Conservation (phyloP, 768 basidiomycete species). For the Suillus subaureus region DNA sequence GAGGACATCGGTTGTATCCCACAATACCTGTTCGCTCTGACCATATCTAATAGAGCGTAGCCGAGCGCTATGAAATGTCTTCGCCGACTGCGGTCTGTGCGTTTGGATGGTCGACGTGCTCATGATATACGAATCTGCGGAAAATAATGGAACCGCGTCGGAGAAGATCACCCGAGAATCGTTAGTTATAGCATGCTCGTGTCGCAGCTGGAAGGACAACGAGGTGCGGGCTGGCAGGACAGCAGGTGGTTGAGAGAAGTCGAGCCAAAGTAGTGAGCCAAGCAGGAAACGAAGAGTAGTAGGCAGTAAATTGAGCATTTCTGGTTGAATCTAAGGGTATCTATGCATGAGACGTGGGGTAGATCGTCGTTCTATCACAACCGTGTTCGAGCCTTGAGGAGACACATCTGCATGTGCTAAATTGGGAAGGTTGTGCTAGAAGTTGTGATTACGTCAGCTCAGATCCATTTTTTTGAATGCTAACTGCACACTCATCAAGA, state of each 20-base stretch:
- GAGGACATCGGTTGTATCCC: slow-evolving; percentile 65
- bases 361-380: neutral
- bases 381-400: neutral
- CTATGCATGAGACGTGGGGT: neutral
- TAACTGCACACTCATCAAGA: neutral
- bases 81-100: slow-evolving; percentile 48
- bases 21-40: slow-evolving; percentile 47
- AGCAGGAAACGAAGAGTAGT: slow-evolving; percentile 44
- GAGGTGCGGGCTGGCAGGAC: slow-evolving; percentile 33
- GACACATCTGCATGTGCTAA: neutral
- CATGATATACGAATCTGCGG: slow-evolving; percentile 40
- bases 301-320: slow-evolving; percentile 37
- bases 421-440: neutral
- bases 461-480: neutral
- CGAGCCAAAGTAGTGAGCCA: slow-evolving; percentile 42
- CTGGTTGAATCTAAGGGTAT: slow-evolving; percentile 5
- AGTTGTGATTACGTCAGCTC: neutral
- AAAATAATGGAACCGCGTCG: slow-evolving; percentile 34
- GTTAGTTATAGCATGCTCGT: slow-evolving; percentile 60
- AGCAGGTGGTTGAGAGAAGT: slow-evolving; percentile 17
- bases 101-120: slow-evolving; percentile 41
- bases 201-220: slow-evolving; percentile 65
- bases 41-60: slow-evolving; percentile 39
- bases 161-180: slow-evolving; percentile 60
- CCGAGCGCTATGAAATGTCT: slow-evolving; percentile 36